These are phyloP conservation scores for Escovopsis sp. DNA, from an alignment of 2,329 filamentous ascomycete genomes.

Conservation along the genomic window DNA sequence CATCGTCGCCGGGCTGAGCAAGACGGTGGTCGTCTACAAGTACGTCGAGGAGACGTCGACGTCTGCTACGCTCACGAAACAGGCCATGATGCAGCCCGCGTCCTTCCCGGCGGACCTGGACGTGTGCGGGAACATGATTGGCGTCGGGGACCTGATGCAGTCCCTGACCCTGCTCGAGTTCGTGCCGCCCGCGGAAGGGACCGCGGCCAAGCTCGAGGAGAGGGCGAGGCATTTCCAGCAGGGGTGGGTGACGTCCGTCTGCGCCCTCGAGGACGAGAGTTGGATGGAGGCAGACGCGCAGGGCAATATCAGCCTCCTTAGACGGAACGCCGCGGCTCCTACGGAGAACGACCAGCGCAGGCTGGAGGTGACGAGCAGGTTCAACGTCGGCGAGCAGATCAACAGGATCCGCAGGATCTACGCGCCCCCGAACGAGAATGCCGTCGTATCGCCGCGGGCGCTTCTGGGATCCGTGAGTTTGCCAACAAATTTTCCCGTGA, in stretches of 20 bases:
- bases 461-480: constrained; percentile 72
- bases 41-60: constrained; percentile 42
- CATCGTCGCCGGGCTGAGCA: constrained; percentile 77
- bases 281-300: constrained; percentile 79
- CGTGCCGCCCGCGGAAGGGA: constrained; percentile 37
- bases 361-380: constrained; percentile 63
- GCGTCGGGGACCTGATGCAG: constrained; percentile 88
- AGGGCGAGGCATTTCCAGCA: constrained; percentile 68
- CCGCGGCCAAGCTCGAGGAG: constrained; percentile 50
- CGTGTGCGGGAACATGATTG: constrained; percentile 60
- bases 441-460: constrained; percentile 63
- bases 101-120: constrained; percentile 74
- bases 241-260: constrained; percentile 68
- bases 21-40: constrained; percentile 55
- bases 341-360: constrained; percentile 58
- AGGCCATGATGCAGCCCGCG: constrained; percentile 64
- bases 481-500: too few relatives aligned
- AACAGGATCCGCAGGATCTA: constrained; percentile 70
- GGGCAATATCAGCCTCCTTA: constrained; percentile 74
- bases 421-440: constrained; percentile 47
- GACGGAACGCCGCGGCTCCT: constrained; percentile 56
- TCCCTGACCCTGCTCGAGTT: constrained; percentile 70
- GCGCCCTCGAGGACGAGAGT: constrained; percentile 53
- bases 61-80: constrained; percentile 47
- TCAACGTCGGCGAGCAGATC: constrained; percentile 83